Evolutionary conservation across 2,329 filamentous ascomycete genomes (phyloP).

Genomic region (Thyridium curvatum): DNA sequence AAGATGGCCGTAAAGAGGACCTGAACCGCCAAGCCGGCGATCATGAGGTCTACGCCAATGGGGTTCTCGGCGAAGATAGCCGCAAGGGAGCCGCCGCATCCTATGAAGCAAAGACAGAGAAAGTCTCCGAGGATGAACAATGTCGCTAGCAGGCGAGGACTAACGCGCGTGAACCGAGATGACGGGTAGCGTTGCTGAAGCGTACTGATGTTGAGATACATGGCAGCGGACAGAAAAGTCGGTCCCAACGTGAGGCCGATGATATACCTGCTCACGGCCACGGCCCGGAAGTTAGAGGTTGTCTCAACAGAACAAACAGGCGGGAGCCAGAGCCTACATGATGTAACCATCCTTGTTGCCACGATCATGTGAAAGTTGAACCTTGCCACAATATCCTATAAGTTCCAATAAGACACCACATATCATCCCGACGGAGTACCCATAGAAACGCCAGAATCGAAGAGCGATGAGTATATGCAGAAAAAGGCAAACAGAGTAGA

Average conservation of each 20-base stretch:
- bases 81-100: conserved; percentile 10
- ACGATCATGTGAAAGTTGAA: conserved; percentile 7
- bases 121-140: conserved; percentile 12
- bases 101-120: conserved; percentile 11
- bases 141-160: conserved; percentile 6
- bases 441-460: conserved; percentile 9
- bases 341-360: conserved; percentile 13
- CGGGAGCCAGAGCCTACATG: conserved; percentile 6
- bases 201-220: conserved; percentile 11
- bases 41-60: conserved; percentile 12
- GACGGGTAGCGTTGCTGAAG: conserved; percentile 4
- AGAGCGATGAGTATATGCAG: conserved; percentile 3
- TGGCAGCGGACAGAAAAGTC: conserved; percentile 11
- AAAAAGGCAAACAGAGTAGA: conserved; percentile 4
- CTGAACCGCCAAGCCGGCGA: conserved; percentile 11
- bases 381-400: conserved; percentile 12
- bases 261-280: conserved; percentile 11
- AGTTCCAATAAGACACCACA: conserved; percentile 11
- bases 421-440: conserved; percentile 13
- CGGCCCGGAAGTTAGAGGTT: too few relatives aligned
- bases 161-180: conserved; percentile 3
- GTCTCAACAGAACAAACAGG: too few relatives aligned
- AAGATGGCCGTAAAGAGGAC: conserved; percentile 12
- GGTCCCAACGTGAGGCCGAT: conserved; percentile 13
- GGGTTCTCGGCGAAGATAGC: conserved; percentile 11